Percentiles rank a stretch among this genome's conserved stretches.
Evolutionary conservation across 495 filamentous ascomycete genomes (phyloP).

Genomic region (Pyrenopolyporus hunteri): DNA sequence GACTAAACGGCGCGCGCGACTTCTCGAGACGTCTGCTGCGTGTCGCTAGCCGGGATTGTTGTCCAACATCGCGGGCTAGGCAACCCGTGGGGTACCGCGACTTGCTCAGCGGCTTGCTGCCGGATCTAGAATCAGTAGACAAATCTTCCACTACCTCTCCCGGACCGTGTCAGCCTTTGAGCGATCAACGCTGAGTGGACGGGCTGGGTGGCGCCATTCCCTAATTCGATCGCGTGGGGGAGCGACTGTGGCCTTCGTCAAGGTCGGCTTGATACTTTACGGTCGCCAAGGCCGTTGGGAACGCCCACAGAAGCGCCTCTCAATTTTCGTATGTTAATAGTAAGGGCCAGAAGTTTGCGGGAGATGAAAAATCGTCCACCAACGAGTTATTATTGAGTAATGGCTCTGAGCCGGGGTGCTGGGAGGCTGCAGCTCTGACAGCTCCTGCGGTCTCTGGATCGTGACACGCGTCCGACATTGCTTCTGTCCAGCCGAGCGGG

Average conservation of each 20-base stretch:
- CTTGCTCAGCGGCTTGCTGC: background rate
- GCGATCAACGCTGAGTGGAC: constrained; percentile 16
- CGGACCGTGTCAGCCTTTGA: constrained; percentile 14
- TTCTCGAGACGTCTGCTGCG: background rate
- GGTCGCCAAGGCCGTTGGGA: constrained; percentile 23
- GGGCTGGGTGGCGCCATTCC: constrained; percentile 31
- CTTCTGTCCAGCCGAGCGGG: constrained; percentile 2
- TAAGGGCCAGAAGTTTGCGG: constrained; percentile 4
- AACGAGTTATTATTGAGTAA: constrained; percentile 6
- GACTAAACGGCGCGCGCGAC: background rate
- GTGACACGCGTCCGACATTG: constrained; percentile 14
- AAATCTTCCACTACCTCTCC: background rate
- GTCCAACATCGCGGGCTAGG: too few relatives aligned
- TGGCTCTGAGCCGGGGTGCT: background rate
- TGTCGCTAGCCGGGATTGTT: background rate
- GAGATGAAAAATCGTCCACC: background rate
- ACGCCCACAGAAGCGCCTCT: constrained; percentile 8
- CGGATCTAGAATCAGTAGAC: constrained; percentile 10
- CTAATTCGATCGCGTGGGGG: constrained; percentile 24
- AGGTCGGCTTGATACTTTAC: background rate
- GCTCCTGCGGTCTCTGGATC: background rate
- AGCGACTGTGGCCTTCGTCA: background rate
- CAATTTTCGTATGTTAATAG: constrained; percentile 1
- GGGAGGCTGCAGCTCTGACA: background rate
- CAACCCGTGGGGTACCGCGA: constrained; percentile 4